These are phyloP conservation scores for Penicillium cinerascens DNA, from an alignment of 495 filamentous ascomycete genomes.

Conservation along the genomic window DNA sequence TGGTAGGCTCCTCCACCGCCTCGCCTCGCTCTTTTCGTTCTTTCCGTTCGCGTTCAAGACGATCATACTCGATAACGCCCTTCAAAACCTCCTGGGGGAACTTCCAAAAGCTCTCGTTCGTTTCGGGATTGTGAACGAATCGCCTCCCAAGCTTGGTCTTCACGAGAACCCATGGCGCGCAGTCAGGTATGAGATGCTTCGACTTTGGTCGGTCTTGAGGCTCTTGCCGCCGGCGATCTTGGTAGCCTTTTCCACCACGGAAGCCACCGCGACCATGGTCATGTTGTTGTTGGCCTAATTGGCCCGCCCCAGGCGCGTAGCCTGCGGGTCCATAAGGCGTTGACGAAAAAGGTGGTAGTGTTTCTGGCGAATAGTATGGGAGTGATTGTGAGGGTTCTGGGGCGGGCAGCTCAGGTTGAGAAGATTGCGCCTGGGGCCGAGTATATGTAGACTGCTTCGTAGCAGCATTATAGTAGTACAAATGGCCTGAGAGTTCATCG, in stretches of 20 bases:
- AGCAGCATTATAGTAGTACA: slow-evolving; percentile 83
- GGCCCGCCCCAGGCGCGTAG: slow-evolving; percentile 14
- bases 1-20: slow-evolving; percentile 22
- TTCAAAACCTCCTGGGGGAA: slow-evolving; percentile 80
- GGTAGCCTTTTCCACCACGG: slow-evolving; percentile 48
- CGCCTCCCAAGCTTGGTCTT: slow-evolving; percentile 82
- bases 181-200: slow-evolving; percentile 73
- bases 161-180: slow-evolving; percentile 87
- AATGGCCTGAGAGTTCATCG: slow-evolving; percentile 54
- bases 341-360: slow-evolving; percentile 40
- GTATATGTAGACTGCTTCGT: slow-evolving; percentile 88
- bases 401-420: slow-evolving; percentile 26
- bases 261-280: slow-evolving; percentile 36
- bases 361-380: slow-evolving; percentile 31
- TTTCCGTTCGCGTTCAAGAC: slow-evolving; percentile 48
- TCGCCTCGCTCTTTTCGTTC: slow-evolving; percentile 42
- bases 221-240: slow-evolving; percentile 54
- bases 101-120: slow-evolving; percentile 88
- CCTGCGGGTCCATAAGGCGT: slow-evolving; percentile 39
- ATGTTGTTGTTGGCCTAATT: slow-evolving; percentile 18
- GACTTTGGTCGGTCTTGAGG: slow-evolving; percentile 77
- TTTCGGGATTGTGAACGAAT: slow-evolving; percentile 82
- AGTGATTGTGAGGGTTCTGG: slow-evolving; percentile 18
- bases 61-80: slow-evolving; percentile 71
- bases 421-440: slow-evolving; percentile 50